Evolutionary conservation across 2,329 filamentous ascomycete genomes (phyloP), one percentile per base, ranked within the genome.

Genomic region (Epichloe glyceriae): DNA sequence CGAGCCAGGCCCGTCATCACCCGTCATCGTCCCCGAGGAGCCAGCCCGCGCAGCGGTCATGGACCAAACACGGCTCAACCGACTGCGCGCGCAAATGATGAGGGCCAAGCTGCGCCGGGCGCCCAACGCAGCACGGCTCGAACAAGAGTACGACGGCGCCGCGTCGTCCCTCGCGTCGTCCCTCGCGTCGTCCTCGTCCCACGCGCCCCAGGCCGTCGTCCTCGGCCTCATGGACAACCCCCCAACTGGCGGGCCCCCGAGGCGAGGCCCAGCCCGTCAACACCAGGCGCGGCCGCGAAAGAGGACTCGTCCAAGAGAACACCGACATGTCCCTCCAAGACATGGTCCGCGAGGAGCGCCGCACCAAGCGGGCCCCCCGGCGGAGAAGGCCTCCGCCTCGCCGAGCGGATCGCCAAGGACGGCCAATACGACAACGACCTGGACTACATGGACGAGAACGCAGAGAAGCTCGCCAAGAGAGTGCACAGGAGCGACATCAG

Each of bases 401-500:
- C 93, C 3, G 90, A 97, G 64, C 82, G 90, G 53, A 98, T 98
- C 58, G 88, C 90, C 50, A 95, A 95, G 64, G 93, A 98, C 66
- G 79, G 70, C 46, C 94, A 90, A 62, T 98, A 94, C 64, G 84
- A 88, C 70, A 82, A 94, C 61, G 86, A 95, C 64, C 80, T 98
- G 26, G 91, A 98, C 50, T 98, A 98, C 69, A 86, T 97, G 76
- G 91, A 98, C 64, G 93, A 97, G 59, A 97, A 98, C 62, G 93
- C 93, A 15, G 78, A 82, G 48, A 95, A 91, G 67, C 80, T 98
- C 12, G 90, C 91, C 30, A 85, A 83, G 61, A 83, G 86, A 26
- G 85, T 95, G 14, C 86, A 95, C 63, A 93, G 90, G 65, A 91
- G 85, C 39, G 88, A 95, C 57, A 75, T 88, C 56, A 89, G 88